Conservation (phyloP, 1,284 basidiomycete genomes). For the Cryptococcus jaspeensis region DNA sequence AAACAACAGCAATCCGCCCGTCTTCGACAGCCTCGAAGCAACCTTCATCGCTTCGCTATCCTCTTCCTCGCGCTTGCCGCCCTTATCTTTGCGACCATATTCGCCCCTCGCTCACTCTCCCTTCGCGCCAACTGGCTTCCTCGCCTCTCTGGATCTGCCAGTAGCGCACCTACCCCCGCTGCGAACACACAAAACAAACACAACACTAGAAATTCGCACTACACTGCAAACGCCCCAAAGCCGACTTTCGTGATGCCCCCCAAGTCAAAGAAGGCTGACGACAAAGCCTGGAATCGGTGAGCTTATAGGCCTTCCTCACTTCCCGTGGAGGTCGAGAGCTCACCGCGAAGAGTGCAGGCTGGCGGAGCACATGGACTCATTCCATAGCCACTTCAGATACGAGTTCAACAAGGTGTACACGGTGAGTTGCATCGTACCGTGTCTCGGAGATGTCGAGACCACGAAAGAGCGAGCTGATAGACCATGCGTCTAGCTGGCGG, state of each 20-base stretch:
- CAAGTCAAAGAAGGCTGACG: background rate
- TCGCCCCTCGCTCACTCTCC: background rate
- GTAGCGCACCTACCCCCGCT: background rate
- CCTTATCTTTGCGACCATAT: constrained; percentile 6
- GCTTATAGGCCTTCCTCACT: too few relatives aligned
- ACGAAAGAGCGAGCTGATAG: background rate
- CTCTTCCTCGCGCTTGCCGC: background rate
- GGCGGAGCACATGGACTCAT: constrained; percentile 45
- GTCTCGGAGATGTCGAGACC: background rate
- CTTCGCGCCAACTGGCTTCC: background rate
- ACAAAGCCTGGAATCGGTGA: background rate
- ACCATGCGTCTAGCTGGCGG: constrained; percentile 51
- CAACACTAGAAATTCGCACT: background rate
- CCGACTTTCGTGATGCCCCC: background rate
- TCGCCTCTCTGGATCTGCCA: background rate
- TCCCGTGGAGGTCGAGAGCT: too few relatives aligned
- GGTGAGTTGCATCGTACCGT: constrained; percentile 21
- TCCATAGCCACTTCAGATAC: constrained; percentile 44
- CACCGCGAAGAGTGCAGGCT: constrained; percentile 19
- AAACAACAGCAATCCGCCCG: too few relatives aligned
- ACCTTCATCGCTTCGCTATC: too few relatives aligned
- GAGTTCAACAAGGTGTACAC: constrained; percentile 44
- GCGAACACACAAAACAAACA: background rate
- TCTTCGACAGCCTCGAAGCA: too few relatives aligned
- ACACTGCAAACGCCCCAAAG: background rate